Base-by-base conservation (phyloP, 2,329 filamentous ascomycete genomes). In the Penicillium brevicompactum region DNA sequence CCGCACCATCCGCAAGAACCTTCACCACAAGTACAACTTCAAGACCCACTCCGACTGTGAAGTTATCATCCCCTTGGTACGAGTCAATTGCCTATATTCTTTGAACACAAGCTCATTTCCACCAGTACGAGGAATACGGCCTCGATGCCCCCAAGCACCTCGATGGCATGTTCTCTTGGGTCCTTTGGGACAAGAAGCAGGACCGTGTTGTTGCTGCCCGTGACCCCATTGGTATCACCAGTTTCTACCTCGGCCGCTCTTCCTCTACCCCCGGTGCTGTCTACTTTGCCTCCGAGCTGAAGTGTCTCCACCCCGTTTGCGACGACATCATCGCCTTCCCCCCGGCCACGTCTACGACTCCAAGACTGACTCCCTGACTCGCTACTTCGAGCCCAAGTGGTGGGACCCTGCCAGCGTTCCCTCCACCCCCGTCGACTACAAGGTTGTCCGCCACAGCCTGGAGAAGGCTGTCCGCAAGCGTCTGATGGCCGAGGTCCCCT, bases 91-190 rank as follows among this genome's bases (percentile, higher is more conserved):
- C 16, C 34, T 14, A 9, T 18, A 32, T 34, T 16, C 7, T 9
- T 40, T 24, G 41, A 46, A 8, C n/a, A 21, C 10, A 55, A 27
- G 56, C 61, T 71, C 50, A 70, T 55, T 22, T 31, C 22, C 31
- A 57, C 42, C 59, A 96, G 90, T 99, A 99, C 75, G 84, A 92
- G 80, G 87, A 97, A 78, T 85, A 95, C 84, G 94, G 87, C 70
- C 83, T 95, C 66, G 92, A 97, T 70, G 91, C 93, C 55, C 92
- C 94, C 59, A 94, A 93, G 78, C 83, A 91, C 77, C 87, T 99
- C 65, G 94, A 99, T 75, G 94, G 94, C 80, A 99, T 99, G 94
- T 99, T 99, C 84, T 97, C 93, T 14, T 99, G 95, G 80, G 92
- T 99, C 53, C 85, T 99, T 50, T 96, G 96, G 78, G 94, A 99